Evolutionary conservation across 2,329 filamentous ascomycete genomes (phyloP), one percentile per base, ranked within the genome.

Genomic region (Catunica adiposa): DNA sequence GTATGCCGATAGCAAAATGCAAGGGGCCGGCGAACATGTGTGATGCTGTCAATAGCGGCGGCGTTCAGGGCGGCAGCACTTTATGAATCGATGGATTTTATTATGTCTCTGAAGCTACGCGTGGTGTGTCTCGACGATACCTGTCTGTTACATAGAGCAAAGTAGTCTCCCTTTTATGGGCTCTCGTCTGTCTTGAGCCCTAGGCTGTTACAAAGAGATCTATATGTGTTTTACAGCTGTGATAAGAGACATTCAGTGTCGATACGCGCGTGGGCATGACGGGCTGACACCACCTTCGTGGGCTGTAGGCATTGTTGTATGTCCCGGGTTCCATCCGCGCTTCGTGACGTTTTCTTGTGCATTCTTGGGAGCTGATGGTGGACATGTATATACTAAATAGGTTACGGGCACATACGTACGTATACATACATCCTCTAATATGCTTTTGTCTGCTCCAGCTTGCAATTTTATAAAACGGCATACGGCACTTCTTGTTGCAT

Each of bases 301-400:
- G 44, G 22, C 44, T 23, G 22, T 48, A 8, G 22, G 44, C 17
- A 15, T 29, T 7, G 11, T 48, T 26, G 44, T 23, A 22, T 26
- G 22, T 23, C 15, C 44, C 44, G 22, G 44, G 15, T 48, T 48
- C 23, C 23, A 48, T 25, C 44, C 44, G 44, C 44, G 22, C 44
- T 48, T 48, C 44, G 44, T 48, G 22, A 48, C 44, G 44, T 48
- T 48, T 48, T 48, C 8, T 48, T 48, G 44, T 48, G 44, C 44
- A 2, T 22, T 48, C 14, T 44, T n/a, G 29, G 11, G 29, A 34
- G 29, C n/a, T n/a, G n/a, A n/a, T n/a, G 29, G 38, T 42, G 11
- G n/a, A n/a, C 38, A 42, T 20, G 38, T 42, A n/a, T 20, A 42
- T 34, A 34, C 29, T 34, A 34, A 11, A 34, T 11, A 11, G 11